phyloP scores from a whole-genome alignment of 164 flowering plant genomes.

The Cinnamomum chago region DNA sequence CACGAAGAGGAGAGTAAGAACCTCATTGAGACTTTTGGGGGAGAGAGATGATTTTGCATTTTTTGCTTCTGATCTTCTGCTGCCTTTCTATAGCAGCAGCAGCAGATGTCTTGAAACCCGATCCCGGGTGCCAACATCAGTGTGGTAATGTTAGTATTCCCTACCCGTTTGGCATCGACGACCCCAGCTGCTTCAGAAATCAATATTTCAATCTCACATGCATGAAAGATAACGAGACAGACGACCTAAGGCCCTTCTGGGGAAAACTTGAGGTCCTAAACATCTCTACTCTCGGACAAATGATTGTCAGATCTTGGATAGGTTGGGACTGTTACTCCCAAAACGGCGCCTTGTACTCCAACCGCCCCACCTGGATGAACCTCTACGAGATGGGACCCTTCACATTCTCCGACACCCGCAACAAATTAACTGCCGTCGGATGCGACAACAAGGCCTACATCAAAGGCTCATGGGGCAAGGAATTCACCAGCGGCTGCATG shows the following conservation, averaged over 20 bases:
- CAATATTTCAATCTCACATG: neutral
- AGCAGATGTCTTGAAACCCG: neutral
- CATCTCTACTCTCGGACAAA: neutral
- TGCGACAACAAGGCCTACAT: neutral
- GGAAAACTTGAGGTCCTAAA: neutral
- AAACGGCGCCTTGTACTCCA: neutral
- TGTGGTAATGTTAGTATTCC: neutral
- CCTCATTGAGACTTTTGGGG: too few relatives aligned
- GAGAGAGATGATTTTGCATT: too few relatives aligned
- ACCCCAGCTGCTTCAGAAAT: neutral
- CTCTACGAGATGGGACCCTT: neutral
- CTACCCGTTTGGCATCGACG: neutral
- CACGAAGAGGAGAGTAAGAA: too few relatives aligned
- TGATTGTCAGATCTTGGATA: neutral
- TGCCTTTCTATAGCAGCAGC: neutral
- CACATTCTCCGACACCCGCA: neutral
- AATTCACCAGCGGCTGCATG: neutral
- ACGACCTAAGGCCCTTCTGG: constrained; percentile 13
- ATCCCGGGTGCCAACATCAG: neutral
- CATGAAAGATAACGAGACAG: neutral
- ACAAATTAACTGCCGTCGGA: neutral
- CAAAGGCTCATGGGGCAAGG: neutral
- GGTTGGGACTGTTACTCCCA: neutral
- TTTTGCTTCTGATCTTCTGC: too few relatives aligned
- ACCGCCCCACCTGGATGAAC: rapidly evolving